Conservation (phyloP, 1,284 basidiomycete genomes). For the Sutorius eximius region DNA sequence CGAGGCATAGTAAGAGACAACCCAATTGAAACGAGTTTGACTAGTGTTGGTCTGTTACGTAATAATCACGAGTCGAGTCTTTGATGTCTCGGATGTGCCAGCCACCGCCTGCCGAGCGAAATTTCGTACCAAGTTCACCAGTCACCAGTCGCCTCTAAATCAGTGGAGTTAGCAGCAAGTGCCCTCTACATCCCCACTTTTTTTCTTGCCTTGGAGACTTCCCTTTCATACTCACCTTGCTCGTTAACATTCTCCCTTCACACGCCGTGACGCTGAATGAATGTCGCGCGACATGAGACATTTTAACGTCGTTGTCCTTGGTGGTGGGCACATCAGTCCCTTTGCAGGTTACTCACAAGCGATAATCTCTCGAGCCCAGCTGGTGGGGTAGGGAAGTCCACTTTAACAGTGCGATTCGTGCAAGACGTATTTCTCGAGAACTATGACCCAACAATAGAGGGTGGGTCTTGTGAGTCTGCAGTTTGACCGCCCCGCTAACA, state of each 20-base stretch:
- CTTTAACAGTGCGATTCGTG: constrained; percentile 73
- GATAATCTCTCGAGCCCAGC: constrained; percentile 42
- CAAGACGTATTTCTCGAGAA: constrained; percentile 71
- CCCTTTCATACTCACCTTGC: background rate
- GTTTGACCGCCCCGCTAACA: constrained; percentile 6
- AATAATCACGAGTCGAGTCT: background rate
- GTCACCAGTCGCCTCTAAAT: background rate
- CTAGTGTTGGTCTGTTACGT: constrained; percentile 11
- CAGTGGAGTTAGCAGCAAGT: background rate
- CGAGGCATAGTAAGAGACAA: constrained; percentile 30
- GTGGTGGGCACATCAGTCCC: constrained; percentile 49
- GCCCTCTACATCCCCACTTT: background rate
- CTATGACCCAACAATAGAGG: constrained; percentile 85
- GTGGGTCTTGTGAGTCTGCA: constrained; percentile 36
- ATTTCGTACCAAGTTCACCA: background rate
- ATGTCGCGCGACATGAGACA: constrained; percentile 49
- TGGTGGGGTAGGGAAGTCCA: constrained; percentile 84
- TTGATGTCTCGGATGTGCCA: background rate
- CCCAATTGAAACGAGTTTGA: too few species aligned
- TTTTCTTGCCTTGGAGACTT: background rate
- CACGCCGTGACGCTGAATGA: constrained; percentile 2
- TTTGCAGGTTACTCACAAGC: constrained; percentile 7
- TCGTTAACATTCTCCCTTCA: constrained; percentile 14
- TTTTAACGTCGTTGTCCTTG: constrained; percentile 76
- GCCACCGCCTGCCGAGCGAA: background rate